Conservation (phyloP, 306 rosid species). For the Hippophae gyantsensis region DNA sequence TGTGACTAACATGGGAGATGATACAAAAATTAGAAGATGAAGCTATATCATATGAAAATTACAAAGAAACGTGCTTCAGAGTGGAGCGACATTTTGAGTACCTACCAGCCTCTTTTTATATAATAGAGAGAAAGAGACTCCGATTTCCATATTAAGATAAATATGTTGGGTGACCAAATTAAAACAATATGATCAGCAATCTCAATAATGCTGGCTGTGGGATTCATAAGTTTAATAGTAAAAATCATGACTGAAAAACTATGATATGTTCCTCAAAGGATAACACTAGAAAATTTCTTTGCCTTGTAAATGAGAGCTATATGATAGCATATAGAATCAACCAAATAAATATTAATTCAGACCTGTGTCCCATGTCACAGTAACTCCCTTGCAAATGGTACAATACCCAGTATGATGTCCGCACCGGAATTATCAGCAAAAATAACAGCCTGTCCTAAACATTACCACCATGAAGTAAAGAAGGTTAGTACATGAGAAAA, state of each 20-base stretch:
- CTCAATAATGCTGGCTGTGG: too few relatives aligned
- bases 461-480: background rate
- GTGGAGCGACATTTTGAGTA: background rate
- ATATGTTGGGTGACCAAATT: too few relatives aligned
- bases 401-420: conserved; percentile 81
- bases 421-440: conserved; percentile 98
- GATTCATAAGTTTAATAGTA: too few relatives aligned
- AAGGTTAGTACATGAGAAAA: conserved; percentile 15
- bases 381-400: conserved; percentile 93
- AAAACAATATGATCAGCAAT: too few relatives aligned
- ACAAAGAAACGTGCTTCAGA: background rate
- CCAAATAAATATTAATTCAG: conserved; percentile 12
- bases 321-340: conserved; percentile 6
- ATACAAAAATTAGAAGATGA: too few relatives aligned
- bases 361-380: conserved; percentile 85
- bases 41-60: too few relatives aligned
- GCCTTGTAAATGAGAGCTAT: conserved; percentile 4
- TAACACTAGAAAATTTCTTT: background rate
- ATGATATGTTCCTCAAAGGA: background rate
- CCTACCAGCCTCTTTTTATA: background rate
- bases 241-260: too few relatives aligned
- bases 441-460: conserved; percentile 54
- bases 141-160: too few relatives aligned
- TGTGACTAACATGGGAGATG: background rate
- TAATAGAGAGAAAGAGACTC: too few relatives aligned